Base-by-base conservation (phyloP, 306 rosid genomes). In the Pyrus bretschneideri region DNA sequence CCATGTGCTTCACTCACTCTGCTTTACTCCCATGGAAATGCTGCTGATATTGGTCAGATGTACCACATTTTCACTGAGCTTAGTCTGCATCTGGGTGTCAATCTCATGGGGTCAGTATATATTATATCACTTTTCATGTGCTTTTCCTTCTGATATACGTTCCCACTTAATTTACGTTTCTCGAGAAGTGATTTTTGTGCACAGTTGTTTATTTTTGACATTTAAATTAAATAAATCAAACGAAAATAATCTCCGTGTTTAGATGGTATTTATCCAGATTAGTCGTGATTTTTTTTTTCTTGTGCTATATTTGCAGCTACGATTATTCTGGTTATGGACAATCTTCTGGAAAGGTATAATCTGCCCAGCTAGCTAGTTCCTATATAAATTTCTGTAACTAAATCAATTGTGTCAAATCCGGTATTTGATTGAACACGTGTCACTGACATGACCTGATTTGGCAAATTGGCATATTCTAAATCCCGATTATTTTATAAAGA, bases 301-400 rank as follows among this genome's bases (percentile, higher is more conserved):
- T 51, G 44, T 77, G 54, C 49, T 27, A 14, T 61, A 6, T 27
- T 12, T 87, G 75, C 83, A 90, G 95, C 81, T 90, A 86, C 29
- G 95, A 90, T 77, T 90, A 90, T 78, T 90, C 95, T 90, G 95
- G 95, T 10, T 87, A 90, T 82, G 95, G 95, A 75, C 90, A 87
- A 76, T 90, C 95, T 78, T 82, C 89, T 57, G 95, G 95, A 84
- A 87, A 90, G 90, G 95, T 90, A 84, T 58, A 77, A 71, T 64
- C n/a, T 69, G 69, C 21, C 44, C 1, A 23, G 67, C 18, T 27
- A 6, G 38, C 38, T 27, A 27, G 21, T 6, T 29, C 19, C 67
- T 27, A 61, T 13, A 25, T 61, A 61, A 61, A 13, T 61, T 61
- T 61, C 67, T 61, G 67, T 14, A 58, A n/a, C 12, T 21, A 58